These are phyloP conservation scores for Boletus putidus DNA, from an alignment of 1,284 basidiomycete species.

Conservation along the genomic window DNA sequence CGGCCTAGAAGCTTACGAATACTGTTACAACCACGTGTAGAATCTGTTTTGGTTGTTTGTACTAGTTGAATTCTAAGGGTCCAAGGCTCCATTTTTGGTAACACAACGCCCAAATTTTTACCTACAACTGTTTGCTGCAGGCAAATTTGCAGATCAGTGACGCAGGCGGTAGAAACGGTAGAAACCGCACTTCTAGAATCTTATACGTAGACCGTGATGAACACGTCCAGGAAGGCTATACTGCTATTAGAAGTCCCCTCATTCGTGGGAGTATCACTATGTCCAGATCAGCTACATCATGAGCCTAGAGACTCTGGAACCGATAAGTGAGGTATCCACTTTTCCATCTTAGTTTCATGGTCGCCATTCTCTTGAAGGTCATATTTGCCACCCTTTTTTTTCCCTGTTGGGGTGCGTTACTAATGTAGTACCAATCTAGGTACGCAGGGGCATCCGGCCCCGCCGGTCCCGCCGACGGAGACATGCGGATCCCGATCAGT, in stretches of 20 bases:
- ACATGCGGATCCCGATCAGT: too few relatives aligned
- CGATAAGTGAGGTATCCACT: too few relatives aligned
- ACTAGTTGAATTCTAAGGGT: conserved; percentile 31
- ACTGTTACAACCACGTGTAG: neutral
- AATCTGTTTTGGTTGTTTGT: conserved; percentile 30
- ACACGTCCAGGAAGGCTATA: neutral
- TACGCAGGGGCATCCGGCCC: too few relatives aligned
- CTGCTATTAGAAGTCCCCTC: neutral
- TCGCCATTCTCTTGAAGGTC: neutral
- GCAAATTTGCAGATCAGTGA: conserved; percentile 4
- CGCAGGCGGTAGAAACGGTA: neutral
- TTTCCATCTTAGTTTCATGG: too few relatives aligned
- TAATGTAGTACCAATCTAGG: too few relatives aligned
- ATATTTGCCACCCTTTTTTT: neutral
- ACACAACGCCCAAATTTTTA: neutral
- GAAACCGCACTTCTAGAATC: neutral
- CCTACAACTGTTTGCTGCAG: neutral
- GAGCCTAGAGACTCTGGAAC: too few relatives aligned
- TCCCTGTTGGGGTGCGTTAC: too few relatives aligned
- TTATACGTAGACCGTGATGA: neutral
- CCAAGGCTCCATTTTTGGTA: conserved; percentile 17
- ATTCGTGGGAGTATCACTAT: neutral
- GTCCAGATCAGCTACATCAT: too few relatives aligned
- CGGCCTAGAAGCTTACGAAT: conserved; percentile 12
- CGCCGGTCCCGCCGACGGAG: too few relatives aligned